Conservation (phyloP, 768 basidiomycete species). For the Infundibulicybe gibba region DNA sequence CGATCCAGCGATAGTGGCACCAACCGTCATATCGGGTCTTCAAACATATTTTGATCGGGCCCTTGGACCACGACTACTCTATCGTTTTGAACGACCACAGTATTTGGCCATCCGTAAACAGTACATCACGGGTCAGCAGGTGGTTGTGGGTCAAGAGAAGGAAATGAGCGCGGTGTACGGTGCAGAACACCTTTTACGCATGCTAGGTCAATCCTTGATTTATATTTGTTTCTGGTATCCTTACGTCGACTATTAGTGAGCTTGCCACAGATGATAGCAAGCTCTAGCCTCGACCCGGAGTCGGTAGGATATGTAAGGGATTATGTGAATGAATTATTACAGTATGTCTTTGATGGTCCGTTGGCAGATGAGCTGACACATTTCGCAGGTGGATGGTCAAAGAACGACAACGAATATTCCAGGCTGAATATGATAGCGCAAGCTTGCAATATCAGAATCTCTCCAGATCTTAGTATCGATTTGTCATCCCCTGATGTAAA, state of each 20-base stretch:
- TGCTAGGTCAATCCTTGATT: slow-evolving; percentile 66
- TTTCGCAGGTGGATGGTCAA: slow-evolving; percentile 69
- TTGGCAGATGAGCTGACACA: slow-evolving; percentile 1
- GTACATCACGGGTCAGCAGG: slow-evolving; percentile 72
- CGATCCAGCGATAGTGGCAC: slow-evolving; percentile 65
- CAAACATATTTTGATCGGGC: slow-evolving; percentile 93
- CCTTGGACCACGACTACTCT: slow-evolving; percentile 84
- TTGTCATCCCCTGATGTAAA: no score
- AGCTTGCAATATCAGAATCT: slow-evolving; percentile 79
- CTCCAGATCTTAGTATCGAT: slow-evolving; percentile 44
- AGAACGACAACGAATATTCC: slow-evolving; percentile 72
- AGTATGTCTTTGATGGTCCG: slow-evolving; percentile 36
- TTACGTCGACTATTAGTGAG: slow-evolving; percentile 56
- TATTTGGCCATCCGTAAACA: slow-evolving; percentile 75
- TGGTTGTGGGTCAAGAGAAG: slow-evolving; percentile 65
- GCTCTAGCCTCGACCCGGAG: slow-evolving; percentile 88
- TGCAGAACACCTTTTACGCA: slow-evolving; percentile 87
- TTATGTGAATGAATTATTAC: slow-evolving; percentile 85
- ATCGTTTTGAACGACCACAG: slow-evolving; percentile 93
- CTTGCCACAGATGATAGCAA: slow-evolving; percentile 85
- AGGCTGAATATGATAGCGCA: slow-evolving; percentile 74
- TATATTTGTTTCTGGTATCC: neutral
- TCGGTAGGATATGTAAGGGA: slow-evolving; percentile 80
- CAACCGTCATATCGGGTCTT: slow-evolving; percentile 83
- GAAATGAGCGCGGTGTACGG: slow-evolving; percentile 92